Conservation (phyloP, 2,329 filamentous ascomycete species). For the Ophiosphaerella narmari region DNA sequence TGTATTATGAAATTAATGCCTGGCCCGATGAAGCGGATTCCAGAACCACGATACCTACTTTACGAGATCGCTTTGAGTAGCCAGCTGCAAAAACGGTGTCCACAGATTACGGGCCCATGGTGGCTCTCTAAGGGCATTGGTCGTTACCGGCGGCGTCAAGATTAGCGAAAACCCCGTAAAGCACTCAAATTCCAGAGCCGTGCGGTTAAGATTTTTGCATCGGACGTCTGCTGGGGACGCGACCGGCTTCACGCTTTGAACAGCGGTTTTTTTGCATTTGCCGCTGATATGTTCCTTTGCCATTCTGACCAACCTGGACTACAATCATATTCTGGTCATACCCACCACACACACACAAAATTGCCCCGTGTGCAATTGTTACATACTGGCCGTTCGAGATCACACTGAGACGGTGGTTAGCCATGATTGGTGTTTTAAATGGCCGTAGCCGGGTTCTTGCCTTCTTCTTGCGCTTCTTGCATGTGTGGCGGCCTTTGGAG, state of each 20-base stretch:
- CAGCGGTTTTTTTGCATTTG: background rate
- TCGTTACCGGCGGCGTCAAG: constrained; percentile 1
- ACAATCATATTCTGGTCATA: constrained; percentile 16
- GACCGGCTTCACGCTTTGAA: background rate
- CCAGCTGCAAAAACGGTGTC: background rate
- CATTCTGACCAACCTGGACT: constrained; percentile 9
- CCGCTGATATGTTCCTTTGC: constrained; percentile 13
- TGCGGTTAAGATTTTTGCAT: constrained; percentile 10
- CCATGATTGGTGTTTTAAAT: background rate
- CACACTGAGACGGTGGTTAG: constrained; percentile 10
- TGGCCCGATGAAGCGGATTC: too few species aligned
- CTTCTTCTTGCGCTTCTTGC: constrained; percentile 17
- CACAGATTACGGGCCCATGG: background rate
- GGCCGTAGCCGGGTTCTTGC: constrained; percentile 1
- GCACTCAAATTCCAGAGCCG: constrained; percentile 10
- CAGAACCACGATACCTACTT: constrained; percentile 2
- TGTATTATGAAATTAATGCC: background rate
- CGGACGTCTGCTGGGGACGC: constrained; percentile 3
- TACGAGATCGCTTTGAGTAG: background rate
- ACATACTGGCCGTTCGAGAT: constrained; percentile 13
- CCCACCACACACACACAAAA: constrained; percentile 16
- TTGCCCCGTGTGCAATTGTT: constrained; percentile 12
- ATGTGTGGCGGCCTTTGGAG: constrained; percentile 21
- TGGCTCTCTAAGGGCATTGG: background rate
- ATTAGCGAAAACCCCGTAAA: constrained; percentile 10